Percentiles rank a stretch among this genome's conserved stretches.
phyloP scores from a whole-genome alignment of 768 basidiomycete species.

The Rubroboletus satanas region DNA sequence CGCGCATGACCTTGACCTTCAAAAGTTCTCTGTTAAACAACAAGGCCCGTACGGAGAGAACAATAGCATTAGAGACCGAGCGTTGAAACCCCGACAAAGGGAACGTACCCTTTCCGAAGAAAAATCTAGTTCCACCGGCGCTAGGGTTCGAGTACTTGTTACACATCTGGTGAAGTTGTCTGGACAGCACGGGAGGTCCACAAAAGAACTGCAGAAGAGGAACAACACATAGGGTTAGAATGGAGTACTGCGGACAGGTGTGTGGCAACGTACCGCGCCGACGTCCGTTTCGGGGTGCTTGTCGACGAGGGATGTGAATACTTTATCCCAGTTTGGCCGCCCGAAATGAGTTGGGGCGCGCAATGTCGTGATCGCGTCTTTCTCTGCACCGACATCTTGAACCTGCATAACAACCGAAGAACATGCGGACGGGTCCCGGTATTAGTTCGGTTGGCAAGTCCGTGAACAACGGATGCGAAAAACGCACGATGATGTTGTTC shows the following conservation, averaged over 20 bases:
- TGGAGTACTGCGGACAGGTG: background rate
- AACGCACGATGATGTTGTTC: conserved; percentile 81
- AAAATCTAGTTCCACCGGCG: conserved; percentile 75
- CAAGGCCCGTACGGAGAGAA: background rate
- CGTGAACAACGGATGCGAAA: background rate
- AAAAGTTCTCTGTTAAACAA: conserved; percentile 23
- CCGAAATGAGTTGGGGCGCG: conserved; percentile 93
- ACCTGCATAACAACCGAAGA: conserved; percentile 36
- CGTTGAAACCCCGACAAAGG: background rate
- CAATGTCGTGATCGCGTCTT: conserved; percentile 85
- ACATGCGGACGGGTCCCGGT: background rate
- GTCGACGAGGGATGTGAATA: conserved; percentile 68
- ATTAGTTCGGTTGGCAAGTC: background rate
- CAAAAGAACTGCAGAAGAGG: conserved; percentile 64
- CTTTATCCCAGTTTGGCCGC: conserved; percentile 80
- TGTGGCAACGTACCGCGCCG: conserved; percentile 61
- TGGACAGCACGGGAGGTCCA: conserved; percentile 71
- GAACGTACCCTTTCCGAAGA: conserved; percentile 79
- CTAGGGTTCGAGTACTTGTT: conserved; percentile 82
- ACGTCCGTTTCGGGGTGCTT: conserved; percentile 88
- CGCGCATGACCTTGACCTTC: background rate
- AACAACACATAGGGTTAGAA: background rate
- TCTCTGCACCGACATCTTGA: conserved; percentile 89
- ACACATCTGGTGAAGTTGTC: conserved; percentile 67
- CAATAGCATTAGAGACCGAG: background rate